phyloP scores from a whole-genome alignment of 2,329 filamentous ascomycete species.

The Colletotrichum liaoningense region DNA sequence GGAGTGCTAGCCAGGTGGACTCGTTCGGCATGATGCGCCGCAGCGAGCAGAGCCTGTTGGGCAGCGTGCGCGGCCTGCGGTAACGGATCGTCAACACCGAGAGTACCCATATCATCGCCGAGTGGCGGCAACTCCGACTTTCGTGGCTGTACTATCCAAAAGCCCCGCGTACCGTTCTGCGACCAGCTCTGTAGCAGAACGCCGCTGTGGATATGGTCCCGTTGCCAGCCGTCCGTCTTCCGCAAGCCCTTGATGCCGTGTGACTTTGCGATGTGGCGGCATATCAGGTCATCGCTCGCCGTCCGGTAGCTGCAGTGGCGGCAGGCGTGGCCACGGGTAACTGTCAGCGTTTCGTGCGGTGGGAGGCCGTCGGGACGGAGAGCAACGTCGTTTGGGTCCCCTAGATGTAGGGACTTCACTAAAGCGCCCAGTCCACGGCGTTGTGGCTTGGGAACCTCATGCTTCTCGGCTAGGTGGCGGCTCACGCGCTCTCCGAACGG shows the following conservation, averaged over 20 bases:
- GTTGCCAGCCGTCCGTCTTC: not conserved
- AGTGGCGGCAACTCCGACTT: not conserved
- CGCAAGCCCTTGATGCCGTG: not conserved
- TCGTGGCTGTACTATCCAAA: not conserved
- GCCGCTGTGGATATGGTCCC: not conserved
- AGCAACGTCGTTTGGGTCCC: not conserved
- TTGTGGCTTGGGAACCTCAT: not conserved
- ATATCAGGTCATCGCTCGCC: not conserved
- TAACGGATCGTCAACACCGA: not conserved
- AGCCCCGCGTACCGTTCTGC: not conserved
- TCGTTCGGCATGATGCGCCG: conserved; percentile 1
- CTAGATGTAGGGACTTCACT: not conserved
- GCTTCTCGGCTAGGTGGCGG: conserved; percentile 6
- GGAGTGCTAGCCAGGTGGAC: not conserved
- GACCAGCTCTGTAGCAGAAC: not conserved
- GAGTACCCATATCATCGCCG: not conserved
- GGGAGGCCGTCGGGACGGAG: not conserved
- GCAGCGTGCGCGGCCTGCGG: not conserved
- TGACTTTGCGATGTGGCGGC: not conserved
- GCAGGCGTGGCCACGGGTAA: not conserved
- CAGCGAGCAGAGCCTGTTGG: conserved; percentile 4
- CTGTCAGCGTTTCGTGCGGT: not conserved
- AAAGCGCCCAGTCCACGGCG: not conserved
- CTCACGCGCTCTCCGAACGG: not conserved
- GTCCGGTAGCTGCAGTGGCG: not conserved